These are phyloP conservation scores for Lithospermum erythrorhizon DNA, from an alignment of 257 asterid species.

Conservation along the genomic window DNA sequence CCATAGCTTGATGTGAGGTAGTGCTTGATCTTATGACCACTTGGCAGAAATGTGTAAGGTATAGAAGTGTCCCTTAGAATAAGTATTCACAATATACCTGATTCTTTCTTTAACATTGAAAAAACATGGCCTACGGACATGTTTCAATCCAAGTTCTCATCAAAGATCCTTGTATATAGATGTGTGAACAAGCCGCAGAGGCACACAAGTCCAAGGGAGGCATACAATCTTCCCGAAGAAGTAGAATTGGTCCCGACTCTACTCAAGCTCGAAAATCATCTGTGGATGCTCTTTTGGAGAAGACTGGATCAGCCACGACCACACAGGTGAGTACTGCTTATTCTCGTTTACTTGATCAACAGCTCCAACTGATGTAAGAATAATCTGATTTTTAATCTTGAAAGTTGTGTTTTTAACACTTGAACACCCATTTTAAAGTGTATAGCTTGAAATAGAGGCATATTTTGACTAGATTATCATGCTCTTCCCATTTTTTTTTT, in stretches of 20 bases:
- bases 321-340: conserved; percentile 41
- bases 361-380: neutral
- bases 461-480: no score
- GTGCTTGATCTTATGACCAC: neutral
- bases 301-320: conserved; percentile 32
- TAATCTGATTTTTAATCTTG: neutral
- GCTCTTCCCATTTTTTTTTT: no score
- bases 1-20: neutral
- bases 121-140: neutral
- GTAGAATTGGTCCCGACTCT: conserved; percentile 51
- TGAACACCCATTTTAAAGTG: no score
- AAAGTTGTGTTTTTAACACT: neutral
- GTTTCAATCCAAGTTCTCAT: conserved; percentile 2
- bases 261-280: conserved; percentile 72
- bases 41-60: neutral
- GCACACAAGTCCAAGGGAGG: conserved; percentile 95
- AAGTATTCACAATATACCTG: neutral
- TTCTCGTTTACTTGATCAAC: neutral
- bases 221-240: conserved; percentile 63
- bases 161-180: conserved; percentile 31
- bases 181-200: conserved; percentile 98
- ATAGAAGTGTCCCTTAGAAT: neutral
- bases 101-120: neutral
- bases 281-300: conserved; percentile 77
- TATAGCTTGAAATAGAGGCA: no score